A percentile compares a stretch with the other conserved stretches of the same genome.
phyloP scores from a whole-genome alignment of 805 yeast genomes.

The Ogataea sp. region DNA sequence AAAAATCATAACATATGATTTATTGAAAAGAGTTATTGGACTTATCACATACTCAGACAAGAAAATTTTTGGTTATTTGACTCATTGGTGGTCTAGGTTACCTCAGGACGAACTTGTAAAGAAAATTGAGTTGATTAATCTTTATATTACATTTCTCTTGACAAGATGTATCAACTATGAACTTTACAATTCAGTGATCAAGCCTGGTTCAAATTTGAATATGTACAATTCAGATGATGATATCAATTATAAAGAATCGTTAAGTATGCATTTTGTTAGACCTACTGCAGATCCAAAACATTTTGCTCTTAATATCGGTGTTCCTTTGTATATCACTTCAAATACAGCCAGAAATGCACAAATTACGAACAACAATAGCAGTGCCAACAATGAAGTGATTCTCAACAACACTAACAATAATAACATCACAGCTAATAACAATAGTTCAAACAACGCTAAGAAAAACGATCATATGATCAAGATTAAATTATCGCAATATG shows the following conservation, averaged over 20 bases:
- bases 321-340: constrained; percentile 17
- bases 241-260: constrained; percentile 20
- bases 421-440: too few species aligned
- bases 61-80: constrained; percentile 32
- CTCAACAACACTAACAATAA: too few species aligned
- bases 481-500: constrained; percentile 52
- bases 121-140: constrained; percentile 61
- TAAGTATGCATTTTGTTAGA: constrained; percentile 16
- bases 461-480: constrained; percentile 18
- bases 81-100: constrained; percentile 45
- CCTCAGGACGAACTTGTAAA: constrained; percentile 34
- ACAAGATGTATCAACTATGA: constrained; percentile 38
- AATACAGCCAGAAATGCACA: constrained; percentile 8
- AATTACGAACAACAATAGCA: too few species aligned
- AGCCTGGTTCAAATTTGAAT: constrained; percentile 11
- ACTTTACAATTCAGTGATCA: constrained; percentile 14
- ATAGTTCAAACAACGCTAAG: constrained; percentile 9
- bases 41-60: constrained; percentile 45
- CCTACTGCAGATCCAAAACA: constrained; percentile 16
- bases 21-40: constrained; percentile 64
- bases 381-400: too few species aligned
- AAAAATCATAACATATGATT: constrained; percentile 52
- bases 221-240: constrained; percentile 16
- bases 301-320: constrained; percentile 16
- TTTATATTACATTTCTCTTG: constrained; percentile 73